phyloP scores from a whole-genome alignment of 306 rosid genomes.

The Vigna reflexopilosa region DNA sequence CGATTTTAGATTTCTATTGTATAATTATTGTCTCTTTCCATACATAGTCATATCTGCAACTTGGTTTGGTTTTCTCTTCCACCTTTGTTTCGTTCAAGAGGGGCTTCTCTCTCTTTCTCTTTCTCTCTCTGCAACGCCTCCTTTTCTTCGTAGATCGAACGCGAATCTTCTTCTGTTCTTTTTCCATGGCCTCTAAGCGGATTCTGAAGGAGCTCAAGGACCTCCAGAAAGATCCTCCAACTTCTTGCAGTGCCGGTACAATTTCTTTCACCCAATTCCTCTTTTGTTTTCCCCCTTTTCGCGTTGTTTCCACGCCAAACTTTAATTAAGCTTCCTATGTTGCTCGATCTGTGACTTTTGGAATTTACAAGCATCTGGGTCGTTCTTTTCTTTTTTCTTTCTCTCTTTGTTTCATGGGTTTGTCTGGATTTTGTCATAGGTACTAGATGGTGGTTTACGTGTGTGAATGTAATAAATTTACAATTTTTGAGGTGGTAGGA shows the following conservation, averaged over 20 bases:
- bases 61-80: slow-evolving; percentile 1
- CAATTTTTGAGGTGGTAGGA: slow-evolving; percentile 21
- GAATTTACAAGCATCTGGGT: slow-evolving; percentile 21
- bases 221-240: slow-evolving; percentile 89
- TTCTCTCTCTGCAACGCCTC: slow-evolving; percentile 7
- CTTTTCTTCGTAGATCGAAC: slow-evolving; percentile 50
- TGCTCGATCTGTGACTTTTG: slow-evolving; percentile 51
- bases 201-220: slow-evolving; percentile 91
- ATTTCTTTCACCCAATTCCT: slow-evolving; percentile 11
- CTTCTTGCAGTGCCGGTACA: slow-evolving; percentile 88
- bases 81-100: neutral
- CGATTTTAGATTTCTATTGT: slow-evolving; percentile 1
- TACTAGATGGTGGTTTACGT: neutral
- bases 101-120: neutral
- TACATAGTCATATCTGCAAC: slow-evolving; percentile 20
- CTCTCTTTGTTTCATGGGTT: slow-evolving; percentile 1
- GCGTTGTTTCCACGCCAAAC: slow-evolving; percentile 10
- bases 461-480: neutral
- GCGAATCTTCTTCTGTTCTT: slow-evolving; percentile 35
- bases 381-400: neutral
- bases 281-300: neutral
- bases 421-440: neutral
- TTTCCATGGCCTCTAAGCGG: slow-evolving; percentile 81
- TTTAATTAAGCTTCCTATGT: slow-evolving; percentile 7
- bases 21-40: neutral